Evolutionary conservation across 2,329 filamentous ascomycete genomes (phyloP).

Genomic region (Nemania diffusa): DNA sequence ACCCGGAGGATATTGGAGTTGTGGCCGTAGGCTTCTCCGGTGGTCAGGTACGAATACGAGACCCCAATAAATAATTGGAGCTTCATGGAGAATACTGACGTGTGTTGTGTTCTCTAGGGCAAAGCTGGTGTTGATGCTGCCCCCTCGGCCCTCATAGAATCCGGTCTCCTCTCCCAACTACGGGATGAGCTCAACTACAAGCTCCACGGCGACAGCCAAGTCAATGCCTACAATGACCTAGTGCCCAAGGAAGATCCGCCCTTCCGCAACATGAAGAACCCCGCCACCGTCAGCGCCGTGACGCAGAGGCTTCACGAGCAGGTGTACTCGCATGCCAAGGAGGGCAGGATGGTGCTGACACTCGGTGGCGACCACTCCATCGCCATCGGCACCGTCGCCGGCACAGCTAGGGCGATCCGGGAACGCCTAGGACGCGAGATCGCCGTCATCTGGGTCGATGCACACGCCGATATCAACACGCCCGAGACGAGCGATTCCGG

Average conservation of each 20-base stretch:
- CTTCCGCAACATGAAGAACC: conserved; percentile 94
- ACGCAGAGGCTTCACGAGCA: conserved; percentile 82
- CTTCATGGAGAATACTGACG: conserved; percentile 9
- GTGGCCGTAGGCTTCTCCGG: conserved; percentile 97
- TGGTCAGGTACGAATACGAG: conserved; percentile 76
- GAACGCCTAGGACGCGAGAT: conserved; percentile 86
- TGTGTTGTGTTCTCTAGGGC: conserved; percentile 58
- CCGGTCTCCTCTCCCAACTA: conserved; percentile 86
- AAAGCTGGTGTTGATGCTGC: conserved; percentile 93
- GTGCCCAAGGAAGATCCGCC: conserved; percentile 78
- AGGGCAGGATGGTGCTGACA: conserved; percentile 89
- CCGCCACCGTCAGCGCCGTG: conserved; percentile 84
- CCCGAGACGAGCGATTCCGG: conserved; percentile 90
- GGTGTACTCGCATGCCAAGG: conserved; percentile 85
- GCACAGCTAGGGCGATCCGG: conserved; percentile 84
- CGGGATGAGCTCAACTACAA: conserved; percentile 88
- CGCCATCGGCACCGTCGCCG: conserved; percentile 91
- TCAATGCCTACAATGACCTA: conserved; percentile 84
- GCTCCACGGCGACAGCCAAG: conserved; percentile 82
- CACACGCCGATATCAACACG: conserved; percentile 97
- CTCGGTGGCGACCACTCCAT: conserved; percentile 97
- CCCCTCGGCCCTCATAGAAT: conserved; percentile 86
- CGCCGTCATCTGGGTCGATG: conserved; percentile 98
- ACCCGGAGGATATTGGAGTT: conserved; percentile 83
- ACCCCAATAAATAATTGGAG: not conserved